A percentile compares a stretch with the other conserved stretches of the same genome.
phyloP scores from a whole-genome alignment of 148 eudicot genomes.

The Tetragonia tetragonoides region DNA sequence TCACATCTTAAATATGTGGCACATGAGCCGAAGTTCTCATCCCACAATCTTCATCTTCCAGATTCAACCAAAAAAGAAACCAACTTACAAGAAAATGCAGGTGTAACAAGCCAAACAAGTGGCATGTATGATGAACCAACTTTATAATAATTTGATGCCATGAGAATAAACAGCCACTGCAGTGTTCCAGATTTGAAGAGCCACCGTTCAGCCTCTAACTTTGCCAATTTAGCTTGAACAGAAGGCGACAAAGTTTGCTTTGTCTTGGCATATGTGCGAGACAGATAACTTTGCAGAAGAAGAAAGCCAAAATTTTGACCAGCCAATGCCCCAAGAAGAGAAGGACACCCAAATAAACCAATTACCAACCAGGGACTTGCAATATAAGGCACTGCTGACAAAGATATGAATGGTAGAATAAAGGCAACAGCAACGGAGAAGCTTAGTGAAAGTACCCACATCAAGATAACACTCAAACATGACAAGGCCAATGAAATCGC shows the following conservation, averaged over 20 bases:
- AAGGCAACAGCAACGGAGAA: constrained; percentile 64
- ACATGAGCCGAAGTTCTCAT: background rate
- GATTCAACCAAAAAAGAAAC: background rate
- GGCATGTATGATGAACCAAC: constrained; percentile 78
- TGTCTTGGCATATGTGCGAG: constrained; percentile 34
- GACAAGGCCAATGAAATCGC: constrained; percentile 59
- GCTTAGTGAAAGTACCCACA: constrained; percentile 75
- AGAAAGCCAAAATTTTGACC: constrained; percentile 81
- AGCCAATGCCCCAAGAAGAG: constrained; percentile 86
- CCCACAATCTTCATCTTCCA: background rate
- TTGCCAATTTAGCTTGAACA: constrained; percentile 48
- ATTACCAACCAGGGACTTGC: constrained; percentile 68
- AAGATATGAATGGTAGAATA: constrained; percentile 55
- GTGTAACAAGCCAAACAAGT: constrained; percentile 78
- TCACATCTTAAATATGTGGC: background rate
- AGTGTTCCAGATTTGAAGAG: constrained; percentile 75
- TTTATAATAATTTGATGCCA: constrained; percentile 59
- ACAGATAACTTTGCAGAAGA: constrained; percentile 52
- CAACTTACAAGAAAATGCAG: constrained; percentile 94
- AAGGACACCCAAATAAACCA: constrained; percentile 84
- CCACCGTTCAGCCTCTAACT: constrained; percentile 97
- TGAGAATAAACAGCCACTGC: constrained; percentile 74
- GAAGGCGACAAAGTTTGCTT: constrained; percentile 33
- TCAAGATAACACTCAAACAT: constrained; percentile 58
- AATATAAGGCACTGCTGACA: constrained; percentile 66